Evolutionary conservation across 2,329 filamentous ascomycete species (phyloP).

Genomic region (Fusarium clavum): DNA sequence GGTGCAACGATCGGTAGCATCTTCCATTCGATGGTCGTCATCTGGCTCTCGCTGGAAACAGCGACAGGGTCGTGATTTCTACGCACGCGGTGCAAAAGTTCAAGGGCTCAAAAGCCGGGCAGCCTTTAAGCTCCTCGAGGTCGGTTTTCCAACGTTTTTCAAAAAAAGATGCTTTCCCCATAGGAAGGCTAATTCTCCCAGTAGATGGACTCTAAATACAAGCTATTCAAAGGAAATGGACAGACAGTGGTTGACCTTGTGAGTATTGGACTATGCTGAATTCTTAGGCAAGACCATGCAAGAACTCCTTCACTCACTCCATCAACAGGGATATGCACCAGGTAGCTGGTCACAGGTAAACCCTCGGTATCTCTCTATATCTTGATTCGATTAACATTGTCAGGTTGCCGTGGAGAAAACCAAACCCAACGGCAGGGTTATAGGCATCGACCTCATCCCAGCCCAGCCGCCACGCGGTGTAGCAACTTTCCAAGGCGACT

Average conservation of each 20-base stretch:
- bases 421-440: constrained; percentile 78
- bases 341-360: constrained; percentile 77
- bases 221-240: constrained; percentile 76
- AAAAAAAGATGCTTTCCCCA: neutral
- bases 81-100: constrained; percentile 79
- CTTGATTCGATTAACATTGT: neutral
- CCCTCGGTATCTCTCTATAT: neutral
- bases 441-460: constrained; percentile 95
- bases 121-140: constrained; percentile 92
- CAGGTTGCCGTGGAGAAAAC: constrained; percentile 86
- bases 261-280: constrained; percentile 46
- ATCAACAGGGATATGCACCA: constrained; percentile 77
- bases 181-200: neutral
- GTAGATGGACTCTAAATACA: constrained; percentile 85
- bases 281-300: neutral
- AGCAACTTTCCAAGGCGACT: constrained; percentile 96
- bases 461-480: constrained; percentile 90
- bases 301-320: constrained; percentile 17
- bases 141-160: constrained; percentile 49
- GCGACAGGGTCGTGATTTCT: constrained; percentile 79
- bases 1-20: neutral
- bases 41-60: constrained; percentile 86
- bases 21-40: constrained; percentile 45
- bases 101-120: constrained; percentile 88
- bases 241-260: constrained; percentile 93